A percentile compares a stretch with the other conserved stretches of the same genome.
phyloP scores from a whole-genome alignment of 2,329 filamentous ascomycete genomes.

The Calonectria fujianensis region DNA sequence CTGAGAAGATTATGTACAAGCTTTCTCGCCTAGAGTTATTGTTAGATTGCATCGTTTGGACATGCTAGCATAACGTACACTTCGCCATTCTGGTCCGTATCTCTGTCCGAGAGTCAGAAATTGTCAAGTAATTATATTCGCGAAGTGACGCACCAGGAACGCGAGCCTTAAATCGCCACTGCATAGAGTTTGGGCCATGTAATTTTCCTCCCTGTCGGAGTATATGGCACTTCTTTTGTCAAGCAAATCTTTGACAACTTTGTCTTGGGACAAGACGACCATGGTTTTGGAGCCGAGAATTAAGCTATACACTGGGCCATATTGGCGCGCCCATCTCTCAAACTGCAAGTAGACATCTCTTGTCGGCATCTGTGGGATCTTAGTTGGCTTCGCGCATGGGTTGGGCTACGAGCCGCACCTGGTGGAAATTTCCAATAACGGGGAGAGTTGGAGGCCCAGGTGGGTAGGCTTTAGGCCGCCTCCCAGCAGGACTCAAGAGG shows the following conservation, averaged over 20 bases:
- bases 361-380: background rate
- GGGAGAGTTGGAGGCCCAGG: slow-evolving; percentile 7
- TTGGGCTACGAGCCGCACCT: background rate
- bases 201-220: slow-evolving; percentile 12
- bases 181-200: background rate
- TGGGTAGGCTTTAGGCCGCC: slow-evolving; percentile 8
- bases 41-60: background rate
- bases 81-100: slow-evolving; percentile 10
- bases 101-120: background rate
- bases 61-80: background rate
- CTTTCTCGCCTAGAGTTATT: background rate
- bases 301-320: slow-evolving; percentile 6
- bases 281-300: slow-evolving; percentile 9
- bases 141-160: background rate
- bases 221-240: slow-evolving; percentile 1
- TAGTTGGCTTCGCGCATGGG: background rate
- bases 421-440: background rate
- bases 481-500: background rate
- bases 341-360: slow-evolving; percentile 7
- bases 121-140: background rate
- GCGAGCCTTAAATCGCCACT: background rate
- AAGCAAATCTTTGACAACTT: background rate
- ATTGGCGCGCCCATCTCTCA: slow-evolving; percentile 15
- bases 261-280: slow-evolving; percentile 2
- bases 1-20: background rate